Evolutionary conservation across 1,284 basidiomycete genomes (phyloP).

Genomic region (Neonothopanus nambi): DNA sequence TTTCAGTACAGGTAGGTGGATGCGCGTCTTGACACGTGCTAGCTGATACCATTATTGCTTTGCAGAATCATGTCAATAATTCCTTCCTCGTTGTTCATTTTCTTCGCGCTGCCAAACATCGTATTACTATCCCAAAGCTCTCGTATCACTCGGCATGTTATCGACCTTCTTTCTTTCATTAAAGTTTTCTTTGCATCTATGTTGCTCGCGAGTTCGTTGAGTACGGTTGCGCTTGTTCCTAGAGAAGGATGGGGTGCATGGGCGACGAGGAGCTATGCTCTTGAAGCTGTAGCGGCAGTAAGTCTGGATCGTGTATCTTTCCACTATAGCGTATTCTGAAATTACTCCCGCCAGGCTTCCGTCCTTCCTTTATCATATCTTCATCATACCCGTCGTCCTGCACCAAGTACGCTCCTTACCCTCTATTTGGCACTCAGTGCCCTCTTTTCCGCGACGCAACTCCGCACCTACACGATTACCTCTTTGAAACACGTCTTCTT

Average conservation of each 20-base stretch:
- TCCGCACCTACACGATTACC: conserved; percentile 11
- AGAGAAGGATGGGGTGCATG: conserved; percentile 12
- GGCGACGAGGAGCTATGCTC: conserved; percentile 10
- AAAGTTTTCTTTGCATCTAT: neutral
- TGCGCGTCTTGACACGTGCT: neutral
- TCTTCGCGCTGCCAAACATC: neutral
- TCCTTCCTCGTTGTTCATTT: neutral
- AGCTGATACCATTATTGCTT: neutral
- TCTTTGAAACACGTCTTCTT: conserved; percentile 1
- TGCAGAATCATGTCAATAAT: conserved; percentile 10
- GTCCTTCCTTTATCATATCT: conserved; percentile 13
- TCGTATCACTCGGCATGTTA: conserved; percentile 5
- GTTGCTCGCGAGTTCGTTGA: neutral
- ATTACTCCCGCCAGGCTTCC: neutral
- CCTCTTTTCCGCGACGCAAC: conserved; percentile 14
- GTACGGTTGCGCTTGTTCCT: conserved; percentile 9
- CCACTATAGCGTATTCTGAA: neutral
- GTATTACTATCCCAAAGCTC: neutral
- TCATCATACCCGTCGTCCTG: conserved; percentile 12
- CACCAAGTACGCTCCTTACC: conserved; percentile 10
- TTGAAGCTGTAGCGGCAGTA: conserved; percentile 8
- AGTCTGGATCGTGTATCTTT: neutral
- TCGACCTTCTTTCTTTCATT: conserved; percentile 10
- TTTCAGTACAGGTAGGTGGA: conserved; percentile 17
- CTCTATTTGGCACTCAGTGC: conserved; percentile 3